Evolutionary conservation across 495 filamentous ascomycete genomes (phyloP).

Genomic region (Penicillium maclennaniae): DNA sequence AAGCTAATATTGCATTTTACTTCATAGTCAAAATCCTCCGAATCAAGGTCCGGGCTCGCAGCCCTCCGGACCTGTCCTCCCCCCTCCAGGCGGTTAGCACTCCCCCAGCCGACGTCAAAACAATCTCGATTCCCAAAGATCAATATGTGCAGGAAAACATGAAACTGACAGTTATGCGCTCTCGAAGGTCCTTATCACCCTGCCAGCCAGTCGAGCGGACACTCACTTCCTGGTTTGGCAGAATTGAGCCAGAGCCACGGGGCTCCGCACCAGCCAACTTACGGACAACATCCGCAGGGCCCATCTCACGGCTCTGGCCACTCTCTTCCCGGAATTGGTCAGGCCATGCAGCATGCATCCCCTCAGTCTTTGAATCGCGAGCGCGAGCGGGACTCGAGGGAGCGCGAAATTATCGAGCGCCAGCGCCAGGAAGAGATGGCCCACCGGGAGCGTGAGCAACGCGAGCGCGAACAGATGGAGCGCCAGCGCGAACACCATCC

Average conservation of each 20-base stretch:
- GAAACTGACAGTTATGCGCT: constrained; percentile 25
- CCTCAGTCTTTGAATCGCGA: constrained; percentile 50
- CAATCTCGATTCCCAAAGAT: not conserved
- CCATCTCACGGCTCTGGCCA: constrained; percentile 45
- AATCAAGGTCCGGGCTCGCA: constrained; percentile 48
- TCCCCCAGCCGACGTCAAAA: constrained; percentile 1
- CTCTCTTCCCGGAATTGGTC: constrained; percentile 49
- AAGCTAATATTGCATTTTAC: constrained; percentile 14
- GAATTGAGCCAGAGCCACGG: constrained; percentile 49
- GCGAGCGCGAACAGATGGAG: constrained; percentile 52
- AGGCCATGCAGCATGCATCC: constrained; percentile 50
- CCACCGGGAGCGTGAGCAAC: constrained; percentile 56
- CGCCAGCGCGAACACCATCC: constrained; percentile 59
- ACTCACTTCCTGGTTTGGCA: constrained; percentile 50
- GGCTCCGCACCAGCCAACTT: constrained; percentile 47
- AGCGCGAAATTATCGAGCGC: constrained; percentile 47
- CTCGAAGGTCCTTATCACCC: constrained; percentile 42
- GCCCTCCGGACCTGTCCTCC: constrained; percentile 46
- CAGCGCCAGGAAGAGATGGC: constrained; percentile 57
- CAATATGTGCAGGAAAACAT: not conserved
- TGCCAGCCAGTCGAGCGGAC: constrained; percentile 42
- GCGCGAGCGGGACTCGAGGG: constrained; percentile 49
- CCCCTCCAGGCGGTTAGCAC: constrained; percentile 47
- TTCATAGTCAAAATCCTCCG: constrained; percentile 41
- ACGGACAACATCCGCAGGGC: constrained; percentile 40